These are phyloP conservation scores for Syncephalastrum monosporum DNA, from an alignment of 371 early-diverging fungal genomes.

Conservation along the genomic window DNA sequence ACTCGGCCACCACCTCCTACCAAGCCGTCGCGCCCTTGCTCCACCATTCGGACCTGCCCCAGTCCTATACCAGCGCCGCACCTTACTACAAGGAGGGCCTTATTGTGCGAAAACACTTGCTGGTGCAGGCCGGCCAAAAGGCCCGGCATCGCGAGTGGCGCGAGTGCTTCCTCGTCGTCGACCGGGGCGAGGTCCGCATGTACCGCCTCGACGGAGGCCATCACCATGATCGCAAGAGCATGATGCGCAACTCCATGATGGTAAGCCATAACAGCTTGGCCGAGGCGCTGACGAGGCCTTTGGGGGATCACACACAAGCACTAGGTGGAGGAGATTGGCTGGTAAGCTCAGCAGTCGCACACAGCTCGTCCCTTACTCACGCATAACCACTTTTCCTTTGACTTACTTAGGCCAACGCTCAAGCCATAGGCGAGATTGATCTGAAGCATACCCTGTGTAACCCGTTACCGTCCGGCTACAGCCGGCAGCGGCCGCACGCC, in stretches of 20 bases:
- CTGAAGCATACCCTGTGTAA: constrained; percentile 84
- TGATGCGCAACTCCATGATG: constrained; percentile 19
- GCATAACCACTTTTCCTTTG: no score
- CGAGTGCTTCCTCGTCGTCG: constrained; percentile 73
- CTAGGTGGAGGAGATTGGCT: constrained; percentile 30
- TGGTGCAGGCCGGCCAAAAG: constrained; percentile 71
- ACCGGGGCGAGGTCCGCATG: constrained; percentile 78
- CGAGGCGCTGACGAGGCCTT: constrained; percentile 5
- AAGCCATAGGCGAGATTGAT: constrained; percentile 57
- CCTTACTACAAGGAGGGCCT: constrained; percentile 71
- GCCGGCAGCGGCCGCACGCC: constrained; percentile 73
- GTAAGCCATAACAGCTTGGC: constrained; percentile 15
- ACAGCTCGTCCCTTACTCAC: no score
- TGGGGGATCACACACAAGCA: background rate
- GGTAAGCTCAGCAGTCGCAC: constrained; percentile 6
- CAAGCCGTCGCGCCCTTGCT: constrained; percentile 30
- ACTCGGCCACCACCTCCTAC: constrained; percentile 21
- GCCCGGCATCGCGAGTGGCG: constrained; percentile 86
- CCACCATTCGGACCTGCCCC: constrained; percentile 21
- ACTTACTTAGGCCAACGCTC: constrained; percentile 27
- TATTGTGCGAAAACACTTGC: constrained; percentile 82
- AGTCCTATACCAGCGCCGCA: constrained; percentile 31
- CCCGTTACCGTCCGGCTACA: constrained; percentile 84
- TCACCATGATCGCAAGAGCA: constrained; percentile 15
- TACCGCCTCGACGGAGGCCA: constrained; percentile 61